These are phyloP conservation scores for Xylaria curta DNA, from an alignment of 495 filamentous ascomycete genomes.

Conservation along the genomic window DNA sequence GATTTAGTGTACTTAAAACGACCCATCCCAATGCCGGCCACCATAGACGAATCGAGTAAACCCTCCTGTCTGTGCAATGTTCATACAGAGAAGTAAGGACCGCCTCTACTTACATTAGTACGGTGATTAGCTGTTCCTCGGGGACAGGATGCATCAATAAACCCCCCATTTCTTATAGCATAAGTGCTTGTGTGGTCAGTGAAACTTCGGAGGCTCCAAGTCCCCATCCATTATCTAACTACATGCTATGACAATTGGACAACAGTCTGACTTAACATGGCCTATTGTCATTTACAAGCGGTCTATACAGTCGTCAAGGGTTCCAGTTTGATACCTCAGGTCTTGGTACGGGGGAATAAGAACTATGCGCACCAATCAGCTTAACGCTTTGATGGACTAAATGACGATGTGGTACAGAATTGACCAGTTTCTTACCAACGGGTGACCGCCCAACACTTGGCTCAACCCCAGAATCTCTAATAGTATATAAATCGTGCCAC, in stretches of 20 bases:
- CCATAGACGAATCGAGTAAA: not conserved
- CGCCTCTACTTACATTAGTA: not conserved
- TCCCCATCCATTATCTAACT: not conserved
- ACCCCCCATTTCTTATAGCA: not conserved
- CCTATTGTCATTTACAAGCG: not conserved
- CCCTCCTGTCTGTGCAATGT: not conserved
- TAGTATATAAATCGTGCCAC: not conserved
- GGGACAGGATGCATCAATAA: not conserved
- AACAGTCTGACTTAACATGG: not conserved
- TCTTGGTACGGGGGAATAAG: not conserved
- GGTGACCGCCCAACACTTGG: not conserved
- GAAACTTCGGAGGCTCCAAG: not conserved
- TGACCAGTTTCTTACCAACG: not conserved
- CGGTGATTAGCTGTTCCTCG: not conserved
- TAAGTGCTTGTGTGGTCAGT: not conserved
- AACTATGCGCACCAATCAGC: slow-evolving; percentile 26
- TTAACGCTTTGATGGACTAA: not conserved
- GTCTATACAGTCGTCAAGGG: not conserved
- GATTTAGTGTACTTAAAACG: not conserved
- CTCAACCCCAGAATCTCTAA: not conserved
- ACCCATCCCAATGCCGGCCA: not conserved
- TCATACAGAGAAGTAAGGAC: not conserved
- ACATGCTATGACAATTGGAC: not conserved
- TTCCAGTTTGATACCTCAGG: not conserved
- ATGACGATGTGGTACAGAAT: not conserved